A percentile compares a stretch with the other conserved stretches of the same genome.
Evolutionary conservation across 108 stramenopile genomes (phyloP).

Genomic region (Chaetoceros muelleri): DNA sequence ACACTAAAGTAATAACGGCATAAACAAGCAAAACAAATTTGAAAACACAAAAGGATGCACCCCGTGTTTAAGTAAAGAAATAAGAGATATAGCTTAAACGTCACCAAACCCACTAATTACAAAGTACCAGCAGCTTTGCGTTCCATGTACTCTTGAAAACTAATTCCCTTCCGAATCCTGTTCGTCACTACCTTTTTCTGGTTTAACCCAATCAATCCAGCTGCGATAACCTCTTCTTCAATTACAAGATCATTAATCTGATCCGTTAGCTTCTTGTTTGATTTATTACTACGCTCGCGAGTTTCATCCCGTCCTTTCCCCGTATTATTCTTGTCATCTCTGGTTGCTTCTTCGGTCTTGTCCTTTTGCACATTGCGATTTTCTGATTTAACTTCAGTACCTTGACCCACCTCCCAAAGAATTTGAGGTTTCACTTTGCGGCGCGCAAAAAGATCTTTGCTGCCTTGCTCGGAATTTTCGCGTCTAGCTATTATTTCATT

Average conservation of each 20-base stretch:
- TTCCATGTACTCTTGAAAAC: conserved; percentile 58
- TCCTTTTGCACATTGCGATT: conserved; percentile 19
- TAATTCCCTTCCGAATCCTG: conserved; percentile 58
- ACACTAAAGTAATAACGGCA: too few relatives aligned
- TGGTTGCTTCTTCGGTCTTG: not conserved
- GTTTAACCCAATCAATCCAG: conserved; percentile 30
- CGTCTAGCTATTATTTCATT: not conserved
- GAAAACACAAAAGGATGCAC: too few relatives aligned
- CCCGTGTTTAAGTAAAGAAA: too few relatives aligned
- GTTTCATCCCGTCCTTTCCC: conserved; percentile 1
- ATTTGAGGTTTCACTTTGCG: conserved; percentile 84
- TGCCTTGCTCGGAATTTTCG: conserved; percentile 23
- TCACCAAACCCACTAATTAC: too few relatives aligned
- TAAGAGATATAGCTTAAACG: too few relatives aligned
- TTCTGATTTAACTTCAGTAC: conserved; percentile 21
- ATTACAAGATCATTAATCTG: conserved; percentile 58
- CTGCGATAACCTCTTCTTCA: conserved; percentile 65
- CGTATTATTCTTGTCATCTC: not conserved
- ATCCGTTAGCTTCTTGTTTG: conserved; percentile 11
- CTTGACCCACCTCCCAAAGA: conserved; percentile 81
- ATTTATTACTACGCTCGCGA: conserved; percentile 9
- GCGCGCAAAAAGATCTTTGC: conserved; percentile 75
- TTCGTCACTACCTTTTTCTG: conserved; percentile 24
- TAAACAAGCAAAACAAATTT: too few relatives aligned
- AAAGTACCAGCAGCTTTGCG: conserved; percentile 61